Base-by-base conservation (phyloP, 2,329 filamentous ascomycete species). In the Aspergillus tamarii region DNA sequence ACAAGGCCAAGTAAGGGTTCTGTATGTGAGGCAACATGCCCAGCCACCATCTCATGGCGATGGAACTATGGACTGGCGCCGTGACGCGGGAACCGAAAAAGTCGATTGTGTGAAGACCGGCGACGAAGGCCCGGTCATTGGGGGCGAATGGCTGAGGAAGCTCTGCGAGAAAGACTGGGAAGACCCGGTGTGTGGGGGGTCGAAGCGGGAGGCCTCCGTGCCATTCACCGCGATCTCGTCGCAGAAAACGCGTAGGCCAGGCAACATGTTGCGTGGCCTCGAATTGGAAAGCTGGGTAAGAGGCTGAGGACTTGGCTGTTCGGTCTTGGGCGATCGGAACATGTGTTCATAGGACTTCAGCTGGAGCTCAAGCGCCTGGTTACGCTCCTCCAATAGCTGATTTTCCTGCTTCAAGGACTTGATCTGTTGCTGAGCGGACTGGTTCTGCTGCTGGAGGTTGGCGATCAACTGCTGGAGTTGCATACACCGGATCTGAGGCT, bases 261-360 rank as follows among this genome's bases (percentile, higher is more conserved):
- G 77, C 3, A 79, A 68, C 61, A 73, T 72, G 63, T 74, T 76
- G 55, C 76, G 73, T 52, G 73, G 70, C 61, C 72, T 74, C 59
- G 69, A 67, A 21, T 75, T 72, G 2, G 74, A 69, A 30, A 75
- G 64, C 16, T 69, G 64, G 11, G 70, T 57, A 10, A 77, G 34
- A 9, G 74, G 63, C 26, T 67, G 69, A 6, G 74, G 72, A 46
- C 68, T 74, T 16, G 66, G 65, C 21, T 63, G 67, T 61, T 78
- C 77, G 23, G 69, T 62, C 67, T 78, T 77, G 41, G 76, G 74
- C 4, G 75, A 75, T 23, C 74, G 76, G 68, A 77, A 76, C 70
- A 78, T 76, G 62, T 75, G 73, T 62, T 78, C 77, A 62, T 76
- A 78, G 16, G 76, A 75, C 66, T 77, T 78, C 62, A 78, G 68